Base-by-base conservation (phyloP, 2,329 filamentous ascomycete species). In the Aspergillus sp. region DNA sequence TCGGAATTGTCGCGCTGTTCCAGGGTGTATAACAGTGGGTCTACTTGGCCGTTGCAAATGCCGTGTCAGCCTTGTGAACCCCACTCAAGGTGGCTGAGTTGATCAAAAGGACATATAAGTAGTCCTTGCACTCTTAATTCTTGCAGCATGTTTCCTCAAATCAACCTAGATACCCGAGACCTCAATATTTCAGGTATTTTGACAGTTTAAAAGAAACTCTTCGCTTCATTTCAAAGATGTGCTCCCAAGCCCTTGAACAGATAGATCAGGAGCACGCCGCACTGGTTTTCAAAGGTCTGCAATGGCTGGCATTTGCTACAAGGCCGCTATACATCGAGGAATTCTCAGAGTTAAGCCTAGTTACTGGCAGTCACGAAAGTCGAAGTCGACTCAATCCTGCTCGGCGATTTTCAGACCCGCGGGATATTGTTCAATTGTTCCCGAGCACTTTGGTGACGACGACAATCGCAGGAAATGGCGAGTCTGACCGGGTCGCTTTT, bases 291-390 rank as follows among this genome's bases (percentile, higher is more conserved):
- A 56, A 26, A 24, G 11, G 36, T 29, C 2, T 56, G 39, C 54
- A 56, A 50, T 56, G 54, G 54, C 46, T 56, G 22, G 54, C 54
- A 45, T 14, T 16, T 6, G 49, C 54, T 1, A 56, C 54, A 10
- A 18, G 54, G 3, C 20, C 46, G 4, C 32, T 56, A 4, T 56
- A 51, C 20, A 39, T 56, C 20, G 54, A 50, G 47, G 54, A 56
- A 20, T 11, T 56, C 31, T 45, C 54, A 4, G 54, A 56, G 32
- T 12, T 56, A 39, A 46, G 6, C 4, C 3, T 22, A 14, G 16
- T 47, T 2, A 16, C 42, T 14, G 24, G 12, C 11, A 32, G 9
- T 0, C 29, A 22, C 29, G 14, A n/a, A 14, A 10, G 22, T 11
- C 16, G 18, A 3, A 10, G 22, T 11, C 16, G 18, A 3, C n/a